Conservation (phyloP, 2,329 filamentous ascomycete species). For the Zymoseptoria tritici region DNA sequence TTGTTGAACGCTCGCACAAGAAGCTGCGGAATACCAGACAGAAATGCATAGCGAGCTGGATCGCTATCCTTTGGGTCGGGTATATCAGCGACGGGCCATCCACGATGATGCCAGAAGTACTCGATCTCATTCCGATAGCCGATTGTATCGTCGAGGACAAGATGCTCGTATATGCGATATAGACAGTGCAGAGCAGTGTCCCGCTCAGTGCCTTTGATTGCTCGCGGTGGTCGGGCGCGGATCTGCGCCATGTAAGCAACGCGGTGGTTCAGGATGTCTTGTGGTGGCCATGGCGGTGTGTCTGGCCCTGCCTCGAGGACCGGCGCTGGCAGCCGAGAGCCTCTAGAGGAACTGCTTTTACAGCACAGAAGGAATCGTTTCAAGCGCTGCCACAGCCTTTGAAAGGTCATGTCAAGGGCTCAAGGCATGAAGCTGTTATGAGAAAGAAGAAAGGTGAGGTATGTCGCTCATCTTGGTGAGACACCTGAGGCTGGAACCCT, state of each 20-base stretch:
- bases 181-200: constrained; percentile 1
- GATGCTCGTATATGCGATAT: constrained; percentile 3
- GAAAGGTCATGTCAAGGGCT: background rate
- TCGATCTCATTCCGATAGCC: constrained; percentile 7
- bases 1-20: constrained; percentile 7
- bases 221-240: background rate
- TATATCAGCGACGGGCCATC: constrained; percentile 4
- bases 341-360: background rate
- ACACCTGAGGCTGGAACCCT: background rate
- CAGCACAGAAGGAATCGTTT: background rate
- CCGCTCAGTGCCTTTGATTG: background rate
- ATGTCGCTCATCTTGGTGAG: no score
- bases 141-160: constrained; percentile 4
- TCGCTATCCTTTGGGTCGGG: constrained; percentile 2
- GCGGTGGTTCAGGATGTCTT: constrained; percentile 2
- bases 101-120: constrained; percentile 4
- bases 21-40: constrained; percentile 2
- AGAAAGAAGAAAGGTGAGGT: background rate
- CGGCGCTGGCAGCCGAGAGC: background rate
- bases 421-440: background rate
- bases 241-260: constrained; percentile 3
- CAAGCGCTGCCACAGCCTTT: background rate
- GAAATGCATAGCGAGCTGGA: constrained; percentile 3
- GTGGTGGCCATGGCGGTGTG: constrained; percentile 1
- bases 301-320: background rate